phyloP scores from a whole-genome alignment of 495 filamentous ascomycete genomes.

The Aspergillus steynii region DNA sequence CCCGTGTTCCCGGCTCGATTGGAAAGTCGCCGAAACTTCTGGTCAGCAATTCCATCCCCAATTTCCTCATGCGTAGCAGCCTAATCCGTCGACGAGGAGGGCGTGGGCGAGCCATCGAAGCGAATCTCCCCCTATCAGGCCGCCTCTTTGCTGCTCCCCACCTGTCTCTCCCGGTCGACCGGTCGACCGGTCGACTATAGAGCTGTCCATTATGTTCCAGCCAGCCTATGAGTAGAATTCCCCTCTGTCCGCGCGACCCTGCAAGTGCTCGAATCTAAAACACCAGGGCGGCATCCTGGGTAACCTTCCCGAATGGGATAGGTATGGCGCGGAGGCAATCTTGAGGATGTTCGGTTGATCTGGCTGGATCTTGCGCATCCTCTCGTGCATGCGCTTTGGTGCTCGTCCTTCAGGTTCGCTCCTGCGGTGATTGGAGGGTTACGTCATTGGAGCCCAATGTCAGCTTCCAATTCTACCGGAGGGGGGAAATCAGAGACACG shows the following conservation, averaged over 20 bases:
- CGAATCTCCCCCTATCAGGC: no score
- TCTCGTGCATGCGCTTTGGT: slow-evolving; percentile 1
- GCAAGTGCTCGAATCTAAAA: no score
- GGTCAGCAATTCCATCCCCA: background rate
- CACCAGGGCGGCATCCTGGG: no score
- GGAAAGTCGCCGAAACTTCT: background rate
- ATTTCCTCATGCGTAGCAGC: slow-evolving; percentile 21
- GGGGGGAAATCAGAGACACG: background rate
- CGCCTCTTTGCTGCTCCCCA: no score
- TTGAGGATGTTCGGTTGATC: no score
- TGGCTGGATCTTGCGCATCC: background rate
- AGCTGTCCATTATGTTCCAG: background rate
- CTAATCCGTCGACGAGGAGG: slow-evolving; percentile 23
- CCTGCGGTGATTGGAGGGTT: background rate
- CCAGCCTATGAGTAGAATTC: background rate
- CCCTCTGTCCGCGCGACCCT: background rate
- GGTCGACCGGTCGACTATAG: background rate
- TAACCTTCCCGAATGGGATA: no score
- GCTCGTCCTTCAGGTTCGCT: background rate
- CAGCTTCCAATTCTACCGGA: background rate
- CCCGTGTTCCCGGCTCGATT: background rate
- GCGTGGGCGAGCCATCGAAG: slow-evolving; percentile 15
- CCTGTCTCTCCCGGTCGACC: no score
- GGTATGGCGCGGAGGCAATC: no score
- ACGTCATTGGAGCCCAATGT: slow-evolving; percentile 17